These are phyloP conservation scores for Cyclotella atomus DNA, from an alignment of 108 stramenopile genomes.

Conservation along the genomic window DNA sequence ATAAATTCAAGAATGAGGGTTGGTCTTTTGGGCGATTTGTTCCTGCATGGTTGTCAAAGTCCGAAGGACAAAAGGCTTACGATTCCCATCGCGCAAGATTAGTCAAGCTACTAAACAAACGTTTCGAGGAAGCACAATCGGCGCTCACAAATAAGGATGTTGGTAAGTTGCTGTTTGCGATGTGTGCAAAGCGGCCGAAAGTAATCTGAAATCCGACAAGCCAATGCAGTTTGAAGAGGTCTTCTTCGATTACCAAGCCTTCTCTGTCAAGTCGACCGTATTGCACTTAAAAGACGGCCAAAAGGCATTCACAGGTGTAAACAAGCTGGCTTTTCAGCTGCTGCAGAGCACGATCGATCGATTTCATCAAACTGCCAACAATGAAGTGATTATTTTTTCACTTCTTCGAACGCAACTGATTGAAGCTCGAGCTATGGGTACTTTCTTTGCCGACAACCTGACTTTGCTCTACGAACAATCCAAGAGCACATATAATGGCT, in stretches of 20 bases:
- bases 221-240: constrained; percentile 41
- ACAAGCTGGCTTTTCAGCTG: constrained; percentile 51
- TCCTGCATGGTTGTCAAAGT: not conserved
- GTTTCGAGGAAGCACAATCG: not conserved
- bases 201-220: constrained; percentile 23
- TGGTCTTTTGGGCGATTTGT: constrained; percentile 29
- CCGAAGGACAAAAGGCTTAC: not conserved
- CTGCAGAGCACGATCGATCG: constrained; percentile 25
- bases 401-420: constrained; percentile 28
- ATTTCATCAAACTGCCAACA: constrained; percentile 5
- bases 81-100: not conserved
- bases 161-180: not conserved
- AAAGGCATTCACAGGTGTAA: constrained; percentile 40
- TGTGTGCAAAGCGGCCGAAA: constrained; percentile 38
- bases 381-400: constrained; percentile 31
- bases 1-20: not conserved
- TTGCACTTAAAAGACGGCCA: constrained; percentile 3
- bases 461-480: constrained; percentile 47
- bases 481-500: constrained; percentile 5
- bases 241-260: constrained; percentile 48
- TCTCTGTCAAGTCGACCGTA: constrained; percentile 33
- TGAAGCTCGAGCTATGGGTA: constrained; percentile 31
- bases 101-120: not conserved
- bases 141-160: not conserved
- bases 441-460: constrained; percentile 48